Percentiles rank a stretch among this genome's conserved stretches.
Conservation (phyloP, 305 asterid genomes). For the Fraxinus velutina region DNA sequence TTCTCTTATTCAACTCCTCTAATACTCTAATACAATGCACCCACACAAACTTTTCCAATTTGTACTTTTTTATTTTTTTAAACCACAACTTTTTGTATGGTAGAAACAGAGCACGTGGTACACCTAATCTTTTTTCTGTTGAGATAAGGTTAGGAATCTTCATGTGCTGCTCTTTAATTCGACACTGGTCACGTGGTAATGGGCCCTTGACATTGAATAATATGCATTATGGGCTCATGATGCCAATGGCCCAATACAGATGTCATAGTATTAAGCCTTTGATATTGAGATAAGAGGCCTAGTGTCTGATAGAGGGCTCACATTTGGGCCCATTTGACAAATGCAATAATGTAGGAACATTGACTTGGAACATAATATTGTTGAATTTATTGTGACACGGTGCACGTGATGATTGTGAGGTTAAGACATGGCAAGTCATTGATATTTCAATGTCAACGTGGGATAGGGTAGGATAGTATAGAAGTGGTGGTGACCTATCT, state of each 20-base stretch:
- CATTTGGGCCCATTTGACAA: not conserved
- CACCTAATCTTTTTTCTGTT: not conserved
- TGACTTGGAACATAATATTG: not conserved
- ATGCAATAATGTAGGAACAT: not conserved
- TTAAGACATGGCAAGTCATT: not conserved
- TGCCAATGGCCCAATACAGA: not conserved
- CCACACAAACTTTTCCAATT: not conserved
- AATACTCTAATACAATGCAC: not conserved
- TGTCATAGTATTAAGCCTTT: not conserved
- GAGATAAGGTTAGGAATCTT: constrained; percentile 1
- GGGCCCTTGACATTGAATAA: not conserved
- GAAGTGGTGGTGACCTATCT: not conserved
- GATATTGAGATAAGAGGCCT: not conserved
- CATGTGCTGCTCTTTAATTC: not conserved
- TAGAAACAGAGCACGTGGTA: not conserved
- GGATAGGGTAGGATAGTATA: not conserved
- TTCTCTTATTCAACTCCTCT: not conserved
- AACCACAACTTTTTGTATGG: not conserved
- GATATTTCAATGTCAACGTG: not conserved
- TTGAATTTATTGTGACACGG: not conserved
- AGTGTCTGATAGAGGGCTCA: not conserved
- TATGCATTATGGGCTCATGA: not conserved
- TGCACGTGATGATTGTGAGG: not conserved
- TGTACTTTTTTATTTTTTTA: not conserved
- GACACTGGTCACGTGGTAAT: not conserved